These are phyloP conservation scores for Leccinum arenicola DNA, from an alignment of 768 basidiomycete species.

Conservation along the genomic window DNA sequence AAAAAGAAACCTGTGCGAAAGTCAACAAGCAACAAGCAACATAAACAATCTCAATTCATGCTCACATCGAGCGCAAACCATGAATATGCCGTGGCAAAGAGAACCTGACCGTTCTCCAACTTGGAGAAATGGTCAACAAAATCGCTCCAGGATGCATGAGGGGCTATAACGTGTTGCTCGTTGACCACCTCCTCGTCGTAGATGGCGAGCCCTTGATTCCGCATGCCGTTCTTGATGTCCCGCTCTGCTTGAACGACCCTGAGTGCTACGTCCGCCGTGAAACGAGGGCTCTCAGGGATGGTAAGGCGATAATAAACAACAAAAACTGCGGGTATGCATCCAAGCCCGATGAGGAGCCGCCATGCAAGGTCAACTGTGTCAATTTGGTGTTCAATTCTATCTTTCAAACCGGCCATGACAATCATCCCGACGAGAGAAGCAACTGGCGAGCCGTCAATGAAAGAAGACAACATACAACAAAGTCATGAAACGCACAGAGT, in stretches of 20 bases:
- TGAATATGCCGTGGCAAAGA: slow-evolving; percentile 71
- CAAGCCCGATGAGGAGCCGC: slow-evolving; percentile 84
- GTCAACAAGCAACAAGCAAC: background rate
- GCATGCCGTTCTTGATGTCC: slow-evolving; percentile 67
- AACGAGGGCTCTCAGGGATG: slow-evolving; percentile 87
- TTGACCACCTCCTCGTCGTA: slow-evolving; percentile 49
- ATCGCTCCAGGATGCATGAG: slow-evolving; percentile 63
- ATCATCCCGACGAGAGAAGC: slow-evolving; percentile 65
- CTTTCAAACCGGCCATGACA: slow-evolving; percentile 63
- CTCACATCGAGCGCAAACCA: slow-evolving; percentile 85
- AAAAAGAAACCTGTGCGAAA: slow-evolving; percentile 65
- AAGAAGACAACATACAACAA: background rate
- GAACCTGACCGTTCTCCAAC: slow-evolving; percentile 72
- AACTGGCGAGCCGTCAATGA: slow-evolving; percentile 31
- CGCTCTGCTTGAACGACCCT: slow-evolving; percentile 67
- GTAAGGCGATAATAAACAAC: slow-evolving; percentile 89
- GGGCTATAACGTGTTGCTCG: slow-evolving; percentile 53
- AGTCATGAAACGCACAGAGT: slow-evolving; percentile 44
- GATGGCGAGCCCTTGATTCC: slow-evolving; percentile 42
- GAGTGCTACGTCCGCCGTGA: slow-evolving; percentile 82
- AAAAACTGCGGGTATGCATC: slow-evolving; percentile 70
- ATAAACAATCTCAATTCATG: slow-evolving; percentile 10
- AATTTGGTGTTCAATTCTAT: slow-evolving; percentile 37
- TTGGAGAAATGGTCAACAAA: slow-evolving; percentile 64
- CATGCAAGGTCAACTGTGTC: slow-evolving; percentile 68